A percentile compares a stretch with the other conserved stretches of the same genome.
These are phyloP conservation scores for Macrocybe gigantea DNA, from an alignment of 768 basidiomycete genomes.

Conservation along the genomic window DNA sequence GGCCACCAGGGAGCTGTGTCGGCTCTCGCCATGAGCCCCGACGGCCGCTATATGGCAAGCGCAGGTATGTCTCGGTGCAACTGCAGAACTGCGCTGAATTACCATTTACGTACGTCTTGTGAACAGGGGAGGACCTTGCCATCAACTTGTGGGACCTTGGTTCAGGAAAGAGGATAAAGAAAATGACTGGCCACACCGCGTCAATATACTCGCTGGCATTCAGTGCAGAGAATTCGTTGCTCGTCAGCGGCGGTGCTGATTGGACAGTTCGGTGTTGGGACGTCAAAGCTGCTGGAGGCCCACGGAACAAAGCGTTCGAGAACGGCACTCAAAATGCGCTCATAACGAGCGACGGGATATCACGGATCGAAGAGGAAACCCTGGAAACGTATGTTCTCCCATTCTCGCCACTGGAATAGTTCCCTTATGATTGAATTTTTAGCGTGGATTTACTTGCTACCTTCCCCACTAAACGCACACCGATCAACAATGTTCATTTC, in stretches of 20 bases:
- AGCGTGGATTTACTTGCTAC: slow-evolving; percentile 86
- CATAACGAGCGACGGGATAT: slow-evolving; percentile 14
- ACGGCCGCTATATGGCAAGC: slow-evolving; percentile 90
- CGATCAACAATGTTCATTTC: slow-evolving; percentile 88
- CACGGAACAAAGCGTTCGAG: slow-evolving; percentile 48
- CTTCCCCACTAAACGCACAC: slow-evolving; percentile 94
- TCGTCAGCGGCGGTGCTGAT: slow-evolving; percentile 89
- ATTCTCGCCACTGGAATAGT: not conserved
- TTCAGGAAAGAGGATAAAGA: slow-evolving; percentile 91
- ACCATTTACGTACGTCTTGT: not conserved
- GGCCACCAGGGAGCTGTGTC: slow-evolving; percentile 91
- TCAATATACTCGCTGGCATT: slow-evolving; percentile 90
- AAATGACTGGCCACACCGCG: slow-evolving; percentile 90
- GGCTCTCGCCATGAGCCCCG: slow-evolving; percentile 84
- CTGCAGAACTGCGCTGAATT: too few relatives aligned
- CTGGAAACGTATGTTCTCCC: slow-evolving; percentile 61
- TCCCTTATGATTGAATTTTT: slow-evolving; percentile 6
- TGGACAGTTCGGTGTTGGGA: slow-evolving; percentile 99
- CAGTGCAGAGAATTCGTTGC: slow-evolving; percentile 83
- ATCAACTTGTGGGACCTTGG: slow-evolving; percentile 97
- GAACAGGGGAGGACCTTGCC: slow-evolving; percentile 77
- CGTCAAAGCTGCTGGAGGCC: slow-evolving; percentile 73
- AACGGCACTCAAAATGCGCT: slow-evolving; percentile 24
- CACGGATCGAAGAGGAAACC: slow-evolving; percentile 46
- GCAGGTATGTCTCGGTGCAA: slow-evolving; percentile 46